Evolutionary conservation across 1,139 yeast species (phyloP), one percentile per base, ranked within the genome.

Genomic region (Blastobotrys serpentis): DNA sequence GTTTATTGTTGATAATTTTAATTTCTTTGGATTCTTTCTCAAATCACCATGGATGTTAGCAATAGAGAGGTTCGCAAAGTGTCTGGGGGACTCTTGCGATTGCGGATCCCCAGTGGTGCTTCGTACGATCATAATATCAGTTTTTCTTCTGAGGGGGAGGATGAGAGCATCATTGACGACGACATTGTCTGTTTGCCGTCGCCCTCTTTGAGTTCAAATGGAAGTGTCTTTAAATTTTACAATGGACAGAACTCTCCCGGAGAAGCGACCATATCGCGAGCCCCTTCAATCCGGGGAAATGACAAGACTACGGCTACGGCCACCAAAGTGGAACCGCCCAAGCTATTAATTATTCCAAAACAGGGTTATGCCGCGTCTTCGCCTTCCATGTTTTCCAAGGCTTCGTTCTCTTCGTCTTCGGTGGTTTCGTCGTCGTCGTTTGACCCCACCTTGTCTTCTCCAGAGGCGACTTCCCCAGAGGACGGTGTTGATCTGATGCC

Each of bases 71-170:
- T 23, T 23, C 26, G 26, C 26, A 23, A 23, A 10, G 26, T 23
- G 26, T 23, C 26, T 23, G 10, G 26, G 5, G 26, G 26, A 23
- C 26, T 33, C 11, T 17, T 33, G 38, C 38, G 38, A 11, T 13
- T 33, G 38, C 38, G 38, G 38, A 33, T 33, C 21, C 38, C 38
- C 38, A 33, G 38, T 14, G 38, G 38, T 10, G 38, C 38, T 18
- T 7, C 19, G 5, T 30, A 7, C 16, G 34, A 16, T 11, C 19
- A 33, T 17, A 7, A 33, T 11, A 10, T 10, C 26, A 11, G 34
- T 5, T 11, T 33, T 13, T 33, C 38, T 10, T 13, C 11, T 11
- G 38, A 33, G 4, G 38, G 17, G 19, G 38, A 33, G 11, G 38
- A 33, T 11, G 21, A 14, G 5, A 21, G 19, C 8, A 21, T 7